phyloP scores from a whole-genome alignment of 2,329 filamentous ascomycete species.

The Fusarium chlamydosporum region DNA sequence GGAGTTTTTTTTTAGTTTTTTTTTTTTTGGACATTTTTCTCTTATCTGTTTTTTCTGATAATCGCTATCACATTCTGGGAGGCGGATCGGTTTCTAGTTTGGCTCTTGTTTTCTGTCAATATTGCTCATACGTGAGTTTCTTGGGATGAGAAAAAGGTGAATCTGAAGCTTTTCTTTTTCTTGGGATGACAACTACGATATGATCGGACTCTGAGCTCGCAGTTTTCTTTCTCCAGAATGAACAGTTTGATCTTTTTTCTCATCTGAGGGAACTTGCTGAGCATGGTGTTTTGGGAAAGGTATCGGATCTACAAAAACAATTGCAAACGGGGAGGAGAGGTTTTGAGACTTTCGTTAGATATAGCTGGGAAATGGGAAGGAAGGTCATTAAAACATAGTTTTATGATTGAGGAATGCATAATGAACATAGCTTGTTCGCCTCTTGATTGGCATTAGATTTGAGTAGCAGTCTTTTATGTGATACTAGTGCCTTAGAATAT shows the following conservation, averaged over 20 bases:
- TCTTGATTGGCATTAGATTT: slow-evolving; percentile 21
- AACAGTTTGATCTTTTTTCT: background rate
- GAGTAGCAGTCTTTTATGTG: slow-evolving; percentile 1
- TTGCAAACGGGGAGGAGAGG: slow-evolving; percentile 29
- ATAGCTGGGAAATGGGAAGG: slow-evolving; percentile 23
- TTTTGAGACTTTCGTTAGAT: slow-evolving; percentile 21
- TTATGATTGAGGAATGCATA: slow-evolving; percentile 39
- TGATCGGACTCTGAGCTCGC: background rate
- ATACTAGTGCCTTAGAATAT: background rate
- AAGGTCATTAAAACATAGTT: slow-evolving; percentile 27
- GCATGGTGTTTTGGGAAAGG: slow-evolving; percentile 41
- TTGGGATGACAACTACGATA: background rate
- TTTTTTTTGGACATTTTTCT: slow-evolving; percentile 31
- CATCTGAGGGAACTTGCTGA: slow-evolving; percentile 3
- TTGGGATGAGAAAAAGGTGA: slow-evolving; percentile 2
- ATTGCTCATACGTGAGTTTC: slow-evolving; percentile 22
- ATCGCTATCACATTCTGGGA: slow-evolving; percentile 32
- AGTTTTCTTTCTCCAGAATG: background rate
- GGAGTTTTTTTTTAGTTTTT: slow-evolving; percentile 51
- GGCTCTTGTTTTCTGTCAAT: slow-evolving; percentile 24
- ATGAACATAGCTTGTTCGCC: slow-evolving; percentile 29
- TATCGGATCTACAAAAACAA: slow-evolving; percentile 41
- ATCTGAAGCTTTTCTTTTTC: background rate
- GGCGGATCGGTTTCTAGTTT: slow-evolving; percentile 23
- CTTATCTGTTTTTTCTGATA: slow-evolving; percentile 22